phyloP scores from a whole-genome alignment of 2,329 filamentous ascomycete species.

The Acephala macrosclerotiorum region DNA sequence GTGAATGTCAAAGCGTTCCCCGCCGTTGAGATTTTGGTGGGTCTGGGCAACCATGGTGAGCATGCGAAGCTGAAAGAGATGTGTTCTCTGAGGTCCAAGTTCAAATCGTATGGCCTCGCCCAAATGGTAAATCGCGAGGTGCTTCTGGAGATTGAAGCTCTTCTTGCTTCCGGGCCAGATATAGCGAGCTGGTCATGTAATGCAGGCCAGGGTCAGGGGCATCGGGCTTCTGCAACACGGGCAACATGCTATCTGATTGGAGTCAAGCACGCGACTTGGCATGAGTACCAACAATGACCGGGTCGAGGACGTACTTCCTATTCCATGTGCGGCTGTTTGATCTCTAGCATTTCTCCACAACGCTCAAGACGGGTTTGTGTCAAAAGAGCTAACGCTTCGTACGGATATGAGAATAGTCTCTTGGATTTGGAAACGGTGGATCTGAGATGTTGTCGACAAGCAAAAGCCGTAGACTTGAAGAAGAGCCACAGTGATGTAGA shows the following conservation, averaged over 20 bases:
- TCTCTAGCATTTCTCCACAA: slow-evolving; percentile 6
- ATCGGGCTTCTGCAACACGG: slow-evolving; percentile 25
- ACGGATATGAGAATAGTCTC: neutral
- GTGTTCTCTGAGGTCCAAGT: neutral
- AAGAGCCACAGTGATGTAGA: neutral
- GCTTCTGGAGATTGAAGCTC: slow-evolving; percentile 3
- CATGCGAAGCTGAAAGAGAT: neutral
- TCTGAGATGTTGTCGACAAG: neutral
- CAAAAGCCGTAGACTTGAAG: neutral
- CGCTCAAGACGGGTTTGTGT: slow-evolving; percentile 5
- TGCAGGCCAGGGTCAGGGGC: slow-evolving; percentile 25
- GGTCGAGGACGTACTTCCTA: slow-evolving; percentile 27
- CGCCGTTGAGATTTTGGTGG: slow-evolving; percentile 26
- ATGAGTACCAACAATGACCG: slow-evolving; percentile 30
- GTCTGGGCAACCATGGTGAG: slow-evolving; percentile 12
- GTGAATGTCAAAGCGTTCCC: slow-evolving; percentile 28
- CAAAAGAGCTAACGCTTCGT: neutral
- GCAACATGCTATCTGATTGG: slow-evolving; percentile 30
- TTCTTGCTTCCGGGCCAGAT: neutral
- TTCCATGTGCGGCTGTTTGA: slow-evolving; percentile 20
- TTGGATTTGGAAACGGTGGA: neutral
- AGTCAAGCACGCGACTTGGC: slow-evolving; percentile 32
- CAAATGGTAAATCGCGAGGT: slow-evolving; percentile 1
- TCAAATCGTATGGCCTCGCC: neutral
- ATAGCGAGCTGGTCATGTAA: slow-evolving; percentile 21